These are phyloP conservation scores for Pelagophyceae sp. DNA, from an alignment of 352 stramenopile species.

Conservation along the genomic window DNA sequence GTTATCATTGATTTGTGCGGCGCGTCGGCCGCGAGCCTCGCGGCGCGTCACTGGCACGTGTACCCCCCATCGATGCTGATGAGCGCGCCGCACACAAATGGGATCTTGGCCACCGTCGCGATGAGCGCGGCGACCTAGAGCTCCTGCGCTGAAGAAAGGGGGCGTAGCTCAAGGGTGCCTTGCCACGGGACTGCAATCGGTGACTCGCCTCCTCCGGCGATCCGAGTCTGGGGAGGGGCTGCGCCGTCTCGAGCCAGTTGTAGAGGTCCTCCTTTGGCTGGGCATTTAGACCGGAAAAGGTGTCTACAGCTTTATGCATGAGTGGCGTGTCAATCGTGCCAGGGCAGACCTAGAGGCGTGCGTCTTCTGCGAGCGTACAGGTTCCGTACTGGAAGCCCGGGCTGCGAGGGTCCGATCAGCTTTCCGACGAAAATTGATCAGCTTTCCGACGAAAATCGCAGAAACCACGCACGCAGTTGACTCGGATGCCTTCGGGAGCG, in stretches of 20 bases:
- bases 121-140: constrained; percentile 18
- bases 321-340: constrained; percentile 31
- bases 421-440: no score
- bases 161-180: no score
- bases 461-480: no score
- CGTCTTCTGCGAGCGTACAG: no score
- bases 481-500: constrained; percentile 17
- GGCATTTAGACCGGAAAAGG: not conserved
- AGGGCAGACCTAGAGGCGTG: no score
- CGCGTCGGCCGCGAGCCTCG: no score
- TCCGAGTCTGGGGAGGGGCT: constrained; percentile 7
- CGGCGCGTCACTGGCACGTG: not conserved
- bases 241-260: constrained; percentile 13
- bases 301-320: constrained; percentile 20
- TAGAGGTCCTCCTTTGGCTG: not conserved
- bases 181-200: no score
- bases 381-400: no score
- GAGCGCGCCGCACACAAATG: not conserved
- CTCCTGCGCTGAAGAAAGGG: no score
- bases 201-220: constrained; percentile 7
- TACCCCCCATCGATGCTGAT: constrained; percentile 14
- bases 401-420: no score
- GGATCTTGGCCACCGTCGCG: constrained; percentile 12
- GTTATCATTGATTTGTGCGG: no score
- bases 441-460: no score